Evolutionary conservation across 257 asterid genomes (phyloP).

Genomic region (Henckelia pumila): DNA sequence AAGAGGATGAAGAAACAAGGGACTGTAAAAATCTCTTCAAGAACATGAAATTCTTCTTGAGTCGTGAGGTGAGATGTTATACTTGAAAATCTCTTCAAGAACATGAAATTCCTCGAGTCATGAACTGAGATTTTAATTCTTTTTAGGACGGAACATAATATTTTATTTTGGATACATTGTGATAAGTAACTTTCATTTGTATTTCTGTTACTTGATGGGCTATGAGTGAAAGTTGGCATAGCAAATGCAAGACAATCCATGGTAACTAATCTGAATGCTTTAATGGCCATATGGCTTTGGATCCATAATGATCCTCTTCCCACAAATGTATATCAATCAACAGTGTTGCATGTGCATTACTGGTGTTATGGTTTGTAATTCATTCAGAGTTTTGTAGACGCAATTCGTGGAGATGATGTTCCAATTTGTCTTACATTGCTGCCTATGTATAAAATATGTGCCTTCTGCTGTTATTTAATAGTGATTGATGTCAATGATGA

Average conservation of each 20-base stretch:
- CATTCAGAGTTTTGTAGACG: too few species aligned
- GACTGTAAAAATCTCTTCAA: slow-evolving; percentile 73
- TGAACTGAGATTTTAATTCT: slow-evolving; percentile 51
- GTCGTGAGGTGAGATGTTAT: slow-evolving; percentile 73
- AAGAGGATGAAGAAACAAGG: slow-evolving; percentile 69
- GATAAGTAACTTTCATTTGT: background rate
- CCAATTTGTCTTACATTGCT: background rate
- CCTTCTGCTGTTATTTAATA: background rate
- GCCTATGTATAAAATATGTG: background rate
- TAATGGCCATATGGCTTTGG: too few species aligned
- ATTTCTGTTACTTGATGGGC: background rate
- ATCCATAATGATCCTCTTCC: too few species aligned
- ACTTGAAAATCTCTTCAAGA: slow-evolving; percentile 52
- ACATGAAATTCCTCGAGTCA: slow-evolving; percentile 75
- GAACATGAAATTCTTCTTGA: slow-evolving; percentile 71
- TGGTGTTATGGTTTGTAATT: background rate
- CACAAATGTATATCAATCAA: too few species aligned
- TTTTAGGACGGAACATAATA: background rate
- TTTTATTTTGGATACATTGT: background rate
- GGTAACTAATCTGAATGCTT: too few species aligned
- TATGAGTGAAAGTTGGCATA: too few species aligned
- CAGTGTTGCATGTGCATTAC: too few species aligned
- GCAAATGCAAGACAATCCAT: too few species aligned
- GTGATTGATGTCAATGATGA: slow-evolving; percentile 1
- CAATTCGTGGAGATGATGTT: background rate